A percentile compares a stretch with the other conserved stretches of the same genome.
phyloP scores from a whole-genome alignment of 805 yeast species.

The Saccharomycopsis sp. region DNA sequence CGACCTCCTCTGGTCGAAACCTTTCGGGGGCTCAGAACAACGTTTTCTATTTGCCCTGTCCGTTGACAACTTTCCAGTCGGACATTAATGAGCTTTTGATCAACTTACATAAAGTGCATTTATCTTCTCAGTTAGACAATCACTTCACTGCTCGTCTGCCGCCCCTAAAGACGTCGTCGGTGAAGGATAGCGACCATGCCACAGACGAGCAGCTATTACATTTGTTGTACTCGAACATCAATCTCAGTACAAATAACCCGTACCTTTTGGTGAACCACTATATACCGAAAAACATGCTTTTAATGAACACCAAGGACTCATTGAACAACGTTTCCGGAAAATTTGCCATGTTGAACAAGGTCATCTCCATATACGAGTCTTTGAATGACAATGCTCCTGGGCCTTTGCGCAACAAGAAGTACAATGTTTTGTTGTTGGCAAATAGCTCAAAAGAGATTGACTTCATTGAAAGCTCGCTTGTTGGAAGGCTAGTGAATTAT shows the following conservation, averaged over 20 bases:
- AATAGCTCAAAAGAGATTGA: slow-evolving; percentile 62
- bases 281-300: slow-evolving; percentile 58
- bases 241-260: slow-evolving; percentile 44
- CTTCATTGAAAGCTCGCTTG: slow-evolving; percentile 63
- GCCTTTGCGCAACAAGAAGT: no score
- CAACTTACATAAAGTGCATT: slow-evolving; percentile 13
- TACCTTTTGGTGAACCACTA: slow-evolving; percentile 67
- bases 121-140: slow-evolving; percentile 5
- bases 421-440: slow-evolving; percentile 41
- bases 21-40: not conserved
- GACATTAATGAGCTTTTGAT: slow-evolving; percentile 16
- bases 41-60: slow-evolving; percentile 11
- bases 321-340: slow-evolving; percentile 50
- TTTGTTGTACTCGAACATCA: slow-evolving; percentile 12
- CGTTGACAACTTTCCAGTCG: slow-evolving; percentile 10
- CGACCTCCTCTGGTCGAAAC: not conserved
- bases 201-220: slow-evolving; percentile 8
- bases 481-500: slow-evolving; percentile 63
- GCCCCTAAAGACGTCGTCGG: no score
- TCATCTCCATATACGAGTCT: slow-evolving; percentile 32
- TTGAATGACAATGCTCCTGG: slow-evolving; percentile 24
- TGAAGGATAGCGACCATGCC: not conserved
- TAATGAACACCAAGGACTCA: slow-evolving; percentile 55
- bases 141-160: no score
- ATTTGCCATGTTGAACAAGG: slow-evolving; percentile 42